These are phyloP conservation scores for Gentiana straminea DNA, from an alignment of 257 asterid genomes.

Conservation along the genomic window DNA sequence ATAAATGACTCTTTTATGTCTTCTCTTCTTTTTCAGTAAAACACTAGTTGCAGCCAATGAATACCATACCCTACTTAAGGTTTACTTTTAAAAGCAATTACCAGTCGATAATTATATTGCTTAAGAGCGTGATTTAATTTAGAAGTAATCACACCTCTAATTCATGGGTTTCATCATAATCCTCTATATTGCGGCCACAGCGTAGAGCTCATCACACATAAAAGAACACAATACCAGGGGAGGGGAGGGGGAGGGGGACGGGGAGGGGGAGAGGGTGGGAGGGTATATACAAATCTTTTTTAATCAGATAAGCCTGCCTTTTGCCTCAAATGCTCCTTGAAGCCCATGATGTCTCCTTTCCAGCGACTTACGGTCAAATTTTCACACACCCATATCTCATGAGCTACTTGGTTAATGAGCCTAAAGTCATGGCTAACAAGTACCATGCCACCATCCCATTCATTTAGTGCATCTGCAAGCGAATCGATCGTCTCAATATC, in stretches of 20 bases:
- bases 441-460: constrained; percentile 97
- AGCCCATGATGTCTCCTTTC: constrained; percentile 92
- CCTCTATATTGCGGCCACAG: background rate
- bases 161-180: background rate
- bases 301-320: constrained; percentile 55
- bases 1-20: too few relatives aligned
- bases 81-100: too few relatives aligned
- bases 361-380: constrained; percentile 74
- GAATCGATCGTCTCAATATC: constrained; percentile 97
- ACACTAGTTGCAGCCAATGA: too few relatives aligned
- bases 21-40: too few relatives aligned
- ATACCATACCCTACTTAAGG: too few relatives aligned
- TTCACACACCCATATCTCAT: constrained; percentile 96
- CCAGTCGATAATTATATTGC: too few relatives aligned
- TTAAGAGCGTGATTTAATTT: background rate
- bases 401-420: constrained; percentile 96
- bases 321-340: constrained; percentile 68
- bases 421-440: constrained; percentile 96
- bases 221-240: background rate
- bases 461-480: constrained; percentile 88
- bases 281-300: background rate
- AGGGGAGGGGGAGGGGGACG: too few relatives aligned
- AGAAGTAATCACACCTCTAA: background rate
- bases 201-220: background rate
- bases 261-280: too few relatives aligned